phyloP scores from a whole-genome alignment of 192 early-diverging fungal species.

The Gonapodya prolifera region DNA sequence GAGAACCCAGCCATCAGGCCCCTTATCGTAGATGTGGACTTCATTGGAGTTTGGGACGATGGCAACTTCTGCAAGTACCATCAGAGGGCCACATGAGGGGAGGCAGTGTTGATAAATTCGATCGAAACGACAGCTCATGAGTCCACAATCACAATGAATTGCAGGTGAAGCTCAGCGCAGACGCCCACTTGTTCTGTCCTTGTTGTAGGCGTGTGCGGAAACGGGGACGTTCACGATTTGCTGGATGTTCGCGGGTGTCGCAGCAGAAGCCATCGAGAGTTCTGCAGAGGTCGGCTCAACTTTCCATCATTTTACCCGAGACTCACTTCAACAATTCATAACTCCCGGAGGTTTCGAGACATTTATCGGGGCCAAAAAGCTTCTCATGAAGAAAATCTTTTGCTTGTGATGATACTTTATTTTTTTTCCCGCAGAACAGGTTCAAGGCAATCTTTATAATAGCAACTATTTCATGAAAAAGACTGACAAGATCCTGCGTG shows the following conservation, averaged over 20 bases:
- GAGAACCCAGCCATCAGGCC: constrained; percentile 43
- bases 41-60: constrained; percentile 81
- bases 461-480: too few species aligned
- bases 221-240: constrained; percentile 45
- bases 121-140: constrained; percentile 1
- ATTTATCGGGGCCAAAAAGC: too few species aligned
- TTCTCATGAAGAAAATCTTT: too few species aligned
- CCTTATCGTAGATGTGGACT: constrained; percentile 74
- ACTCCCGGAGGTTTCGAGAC: too few species aligned
- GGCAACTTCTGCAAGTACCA: constrained; percentile 57
- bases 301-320: too few species aligned
- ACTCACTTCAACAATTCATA: too few species aligned
- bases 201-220: constrained; percentile 88
- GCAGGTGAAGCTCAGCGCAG: neutral
- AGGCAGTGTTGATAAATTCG: neutral
- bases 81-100: neutral
- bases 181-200: constrained; percentile 65
- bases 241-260: neutral
- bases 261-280: neutral
- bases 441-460: too few species aligned
- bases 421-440: too few species aligned
- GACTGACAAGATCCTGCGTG: too few species aligned
- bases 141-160: neutral
- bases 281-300: too few species aligned
- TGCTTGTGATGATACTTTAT: too few species aligned